Conservation (phyloP, 371 early-diverging fungal genomes). For the Mortierella sp. region DNA sequence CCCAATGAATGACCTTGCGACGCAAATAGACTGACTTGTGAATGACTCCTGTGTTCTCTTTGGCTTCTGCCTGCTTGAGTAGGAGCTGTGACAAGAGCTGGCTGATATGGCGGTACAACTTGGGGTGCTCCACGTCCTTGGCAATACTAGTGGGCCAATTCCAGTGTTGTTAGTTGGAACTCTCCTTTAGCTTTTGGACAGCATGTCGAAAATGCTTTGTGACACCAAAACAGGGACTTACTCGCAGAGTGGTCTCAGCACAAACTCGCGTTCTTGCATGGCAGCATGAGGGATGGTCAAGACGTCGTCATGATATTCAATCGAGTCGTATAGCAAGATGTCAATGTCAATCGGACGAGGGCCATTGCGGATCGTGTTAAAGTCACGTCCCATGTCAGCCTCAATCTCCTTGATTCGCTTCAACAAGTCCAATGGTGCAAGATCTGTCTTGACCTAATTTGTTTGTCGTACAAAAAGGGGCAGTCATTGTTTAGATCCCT, state of each 20-base stretch:
- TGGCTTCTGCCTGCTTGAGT: conserved; percentile 56
- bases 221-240: conserved; percentile 55
- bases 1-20: conserved; percentile 65
- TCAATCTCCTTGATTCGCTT: conserved; percentile 87
- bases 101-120: conserved; percentile 80
- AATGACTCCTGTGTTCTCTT: conserved; percentile 55
- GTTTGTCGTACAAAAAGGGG: no score
- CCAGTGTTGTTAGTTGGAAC: not conserved
- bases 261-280: conserved; percentile 95
- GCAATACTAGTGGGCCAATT: conserved; percentile 70
- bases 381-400: conserved; percentile 80
- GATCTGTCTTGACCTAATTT: conserved; percentile 74
- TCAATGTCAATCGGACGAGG: conserved; percentile 96
- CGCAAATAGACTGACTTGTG: conserved; percentile 57
- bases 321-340: conserved; percentile 89
- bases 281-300: conserved; percentile 91
- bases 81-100: conserved; percentile 82
- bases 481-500: not conserved
- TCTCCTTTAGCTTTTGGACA: no score
- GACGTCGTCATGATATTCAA: conserved; percentile 72
- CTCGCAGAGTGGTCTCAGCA: conserved; percentile 94
- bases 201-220: no score
- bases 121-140: conserved; percentile 89
- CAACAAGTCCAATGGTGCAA: conserved; percentile 83
- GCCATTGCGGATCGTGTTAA: conserved; percentile 79